Evolutionary conservation across 352 stramenopile species (phyloP).

Genomic region (Sclerospora graminicola): DNA sequence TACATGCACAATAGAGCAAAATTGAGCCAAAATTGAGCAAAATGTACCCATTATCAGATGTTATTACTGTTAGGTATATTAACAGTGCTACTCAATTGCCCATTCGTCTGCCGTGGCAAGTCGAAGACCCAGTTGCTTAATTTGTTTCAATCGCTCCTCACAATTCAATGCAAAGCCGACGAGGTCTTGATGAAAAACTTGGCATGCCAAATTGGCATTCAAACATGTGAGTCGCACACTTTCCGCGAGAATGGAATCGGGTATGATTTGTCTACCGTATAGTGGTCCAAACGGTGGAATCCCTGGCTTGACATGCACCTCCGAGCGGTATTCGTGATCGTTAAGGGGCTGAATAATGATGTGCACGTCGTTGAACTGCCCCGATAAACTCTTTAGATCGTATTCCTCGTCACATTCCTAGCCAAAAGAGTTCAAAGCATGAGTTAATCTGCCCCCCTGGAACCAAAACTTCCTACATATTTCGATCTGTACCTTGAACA

Average conservation of each 20-base stretch:
- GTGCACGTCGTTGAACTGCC: slow-evolving; percentile 83
- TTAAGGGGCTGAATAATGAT: slow-evolving; percentile 81
- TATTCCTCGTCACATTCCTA: slow-evolving; percentile 74
- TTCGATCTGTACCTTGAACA: slow-evolving; percentile 50
- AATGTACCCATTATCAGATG: too few species aligned
- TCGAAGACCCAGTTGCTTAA: slow-evolving; percentile 70
- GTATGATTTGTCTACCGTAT: slow-evolving; percentile 61
- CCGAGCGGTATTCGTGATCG: slow-evolving; percentile 57
- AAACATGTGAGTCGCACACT: slow-evolving; percentile 65
- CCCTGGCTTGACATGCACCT: slow-evolving; percentile 61
- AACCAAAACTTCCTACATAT: too few species aligned
- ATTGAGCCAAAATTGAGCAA: too few species aligned
- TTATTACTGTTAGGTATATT: too few species aligned
- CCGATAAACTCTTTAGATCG: slow-evolving; percentile 59
- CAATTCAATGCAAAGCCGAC: slow-evolving; percentile 72
- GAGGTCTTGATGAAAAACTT: slow-evolving; percentile 75
- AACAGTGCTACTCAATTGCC: slow-evolving; percentile 26
- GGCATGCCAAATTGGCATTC: slow-evolving; percentile 78
- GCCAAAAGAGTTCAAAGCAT: not conserved
- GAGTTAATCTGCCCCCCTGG: not conserved
- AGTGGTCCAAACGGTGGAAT: slow-evolving; percentile 71
- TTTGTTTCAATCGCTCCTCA: slow-evolving; percentile 81
- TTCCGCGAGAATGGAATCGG: slow-evolving; percentile 46
- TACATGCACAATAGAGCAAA: too few species aligned
- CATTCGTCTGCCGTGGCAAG: slow-evolving; percentile 42